A percentile compares a stretch with the other conserved stretches of the same genome.
These are phyloP conservation scores for Yarrowia sp. DNA, from an alignment of 805 yeast genomes.

Conservation along the genomic window DNA sequence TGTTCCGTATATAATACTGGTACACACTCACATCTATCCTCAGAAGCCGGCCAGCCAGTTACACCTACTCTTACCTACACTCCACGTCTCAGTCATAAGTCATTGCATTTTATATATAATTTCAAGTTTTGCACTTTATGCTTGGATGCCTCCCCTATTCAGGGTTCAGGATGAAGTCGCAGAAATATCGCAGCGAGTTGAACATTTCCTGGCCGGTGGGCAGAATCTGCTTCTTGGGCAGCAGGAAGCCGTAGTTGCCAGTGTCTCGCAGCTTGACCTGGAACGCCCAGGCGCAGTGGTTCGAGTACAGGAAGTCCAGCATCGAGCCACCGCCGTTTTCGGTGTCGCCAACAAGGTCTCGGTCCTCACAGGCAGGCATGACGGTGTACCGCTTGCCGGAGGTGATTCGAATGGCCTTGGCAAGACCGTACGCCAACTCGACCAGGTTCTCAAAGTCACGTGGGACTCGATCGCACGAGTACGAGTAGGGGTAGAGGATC, in stretches of 20 bases:
- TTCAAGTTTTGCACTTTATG: neutral
- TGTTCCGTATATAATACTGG: too few relatives aligned
- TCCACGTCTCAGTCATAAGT: neutral
- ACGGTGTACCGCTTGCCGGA: constrained; percentile 74
- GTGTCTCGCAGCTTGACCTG: constrained; percentile 82
- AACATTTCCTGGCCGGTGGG: constrained; percentile 81
- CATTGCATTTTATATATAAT: constrained; percentile 13
- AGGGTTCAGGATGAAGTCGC: constrained; percentile 53
- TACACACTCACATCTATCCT: too few relatives aligned
- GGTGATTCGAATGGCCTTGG: constrained; percentile 70
- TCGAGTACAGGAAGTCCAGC: constrained; percentile 83
- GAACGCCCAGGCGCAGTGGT: constrained; percentile 82
- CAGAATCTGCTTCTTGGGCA: constrained; percentile 70
- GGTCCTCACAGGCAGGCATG: constrained; percentile 76
- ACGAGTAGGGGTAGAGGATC: constrained; percentile 82
- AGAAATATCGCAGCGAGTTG: constrained; percentile 71
- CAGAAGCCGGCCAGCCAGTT: too few relatives aligned
- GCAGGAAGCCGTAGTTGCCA: constrained; percentile 81
- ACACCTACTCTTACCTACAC: neutral
- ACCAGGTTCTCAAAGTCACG: constrained; percentile 80
- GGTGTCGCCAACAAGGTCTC: constrained; percentile 54
- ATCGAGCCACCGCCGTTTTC: constrained; percentile 85
- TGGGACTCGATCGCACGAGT: constrained; percentile 73
- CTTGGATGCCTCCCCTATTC: constrained; percentile 6
- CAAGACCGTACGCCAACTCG: constrained; percentile 80